Evolutionary conservation across 75 land plant genomes (phyloP).

Genomic region (Cunninghamia lanceolata): DNA sequence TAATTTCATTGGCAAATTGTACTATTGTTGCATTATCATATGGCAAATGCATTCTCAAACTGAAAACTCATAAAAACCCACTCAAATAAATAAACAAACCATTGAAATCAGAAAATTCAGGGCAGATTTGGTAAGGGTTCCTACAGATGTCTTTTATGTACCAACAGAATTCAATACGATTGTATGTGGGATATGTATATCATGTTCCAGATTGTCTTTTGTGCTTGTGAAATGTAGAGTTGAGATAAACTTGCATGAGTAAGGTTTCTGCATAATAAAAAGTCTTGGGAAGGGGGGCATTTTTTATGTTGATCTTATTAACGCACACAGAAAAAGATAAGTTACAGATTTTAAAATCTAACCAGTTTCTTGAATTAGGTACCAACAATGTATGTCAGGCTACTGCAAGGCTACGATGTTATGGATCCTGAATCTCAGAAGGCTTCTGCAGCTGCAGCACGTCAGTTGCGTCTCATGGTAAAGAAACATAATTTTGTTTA

Average conservation of each 20-base stretch:
- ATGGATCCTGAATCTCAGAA: conserved; percentile 77
- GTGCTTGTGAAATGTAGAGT: background rate
- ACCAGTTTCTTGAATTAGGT: conserved; percentile 49
- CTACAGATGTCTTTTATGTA: background rate
- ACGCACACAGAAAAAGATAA: background rate
- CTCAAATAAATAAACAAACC: too few species aligned
- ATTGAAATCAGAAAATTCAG: too few species aligned
- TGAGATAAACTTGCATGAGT: background rate
- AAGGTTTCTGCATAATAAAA: background rate
- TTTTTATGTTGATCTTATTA: background rate
- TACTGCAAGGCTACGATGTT: conserved; percentile 87
- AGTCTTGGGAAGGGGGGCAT: background rate
- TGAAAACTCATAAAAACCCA: too few species aligned
- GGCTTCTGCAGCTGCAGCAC: conserved; percentile 75
- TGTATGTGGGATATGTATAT: background rate
- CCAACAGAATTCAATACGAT: background rate
- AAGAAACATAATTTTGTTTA: background rate
- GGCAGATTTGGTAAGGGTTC: too few species aligned
- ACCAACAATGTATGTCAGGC: conserved; percentile 92
- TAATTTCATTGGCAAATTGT: too few species aligned
- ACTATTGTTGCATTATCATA: too few species aligned
- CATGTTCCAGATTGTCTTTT: background rate
- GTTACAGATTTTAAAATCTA: background rate
- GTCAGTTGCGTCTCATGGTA: conserved; percentile 94
- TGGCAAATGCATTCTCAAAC: too few species aligned